Evolutionary conservation across 805 yeast genomes (phyloP).

Genomic region (Priceomyces melissophilus): DNA sequence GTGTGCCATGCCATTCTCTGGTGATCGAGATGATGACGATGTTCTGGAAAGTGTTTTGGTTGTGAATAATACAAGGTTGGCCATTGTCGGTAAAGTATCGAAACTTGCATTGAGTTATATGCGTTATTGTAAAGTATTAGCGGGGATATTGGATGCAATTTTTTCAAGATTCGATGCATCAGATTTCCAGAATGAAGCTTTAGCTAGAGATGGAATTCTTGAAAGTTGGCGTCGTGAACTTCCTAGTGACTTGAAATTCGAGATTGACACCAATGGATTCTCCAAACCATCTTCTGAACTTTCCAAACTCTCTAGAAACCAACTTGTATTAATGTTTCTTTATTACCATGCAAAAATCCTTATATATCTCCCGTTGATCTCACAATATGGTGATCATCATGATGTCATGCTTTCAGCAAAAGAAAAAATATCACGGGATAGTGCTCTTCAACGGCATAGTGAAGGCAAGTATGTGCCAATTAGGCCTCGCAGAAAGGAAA

Average conservation of each 20-base stretch:
- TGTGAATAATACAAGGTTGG: slow-evolving; percentile 55
- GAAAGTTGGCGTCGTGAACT: slow-evolving; percentile 78
- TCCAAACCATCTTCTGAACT: slow-evolving; percentile 23
- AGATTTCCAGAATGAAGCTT: slow-evolving; percentile 25
- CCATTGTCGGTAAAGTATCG: slow-evolving; percentile 68
- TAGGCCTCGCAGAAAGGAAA: slow-evolving; percentile 34
- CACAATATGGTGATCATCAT: slow-evolving; percentile 39
- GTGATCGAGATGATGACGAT: slow-evolving; percentile 38
- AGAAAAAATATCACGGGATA: slow-evolving; percentile 19
- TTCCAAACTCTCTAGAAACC: slow-evolving; percentile 37
- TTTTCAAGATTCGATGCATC: slow-evolving; percentile 53
- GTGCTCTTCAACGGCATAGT: too few relatives aligned
- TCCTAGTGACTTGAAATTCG: slow-evolving; percentile 59
- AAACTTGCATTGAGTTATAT: slow-evolving; percentile 60
- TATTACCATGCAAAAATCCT: slow-evolving; percentile 42
- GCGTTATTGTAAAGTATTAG: slow-evolving; percentile 70
- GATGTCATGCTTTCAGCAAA: slow-evolving; percentile 40
- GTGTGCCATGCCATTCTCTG: slow-evolving; percentile 74
- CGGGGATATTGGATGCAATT: slow-evolving; percentile 66
- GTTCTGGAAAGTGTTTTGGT: slow-evolving; percentile 56
- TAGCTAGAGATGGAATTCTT: slow-evolving; percentile 56
- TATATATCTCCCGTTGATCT: slow-evolving; percentile 39
- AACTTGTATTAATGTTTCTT: slow-evolving; percentile 48
- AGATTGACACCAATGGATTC: slow-evolving; percentile 58
- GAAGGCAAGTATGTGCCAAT: too few relatives aligned